Conservation (phyloP, 2,329 filamentous ascomycete genomes). For the Endocalyx cinctus region DNA sequence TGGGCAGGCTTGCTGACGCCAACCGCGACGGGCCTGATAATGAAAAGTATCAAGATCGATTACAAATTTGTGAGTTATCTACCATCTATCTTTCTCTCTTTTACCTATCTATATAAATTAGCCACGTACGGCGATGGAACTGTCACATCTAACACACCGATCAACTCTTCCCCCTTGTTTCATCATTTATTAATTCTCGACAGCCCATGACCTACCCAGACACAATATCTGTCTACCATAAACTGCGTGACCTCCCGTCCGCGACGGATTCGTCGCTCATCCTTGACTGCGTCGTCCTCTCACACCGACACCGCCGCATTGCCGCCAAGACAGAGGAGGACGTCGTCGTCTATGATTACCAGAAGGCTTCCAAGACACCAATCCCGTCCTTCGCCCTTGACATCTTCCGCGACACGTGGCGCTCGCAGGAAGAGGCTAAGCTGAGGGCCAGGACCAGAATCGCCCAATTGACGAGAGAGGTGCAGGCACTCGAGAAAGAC, state of each 20-base stretch:
- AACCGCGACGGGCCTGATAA: conserved; percentile 64
- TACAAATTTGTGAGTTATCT: conserved; percentile 72
- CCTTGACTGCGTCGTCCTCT: conserved; percentile 63
- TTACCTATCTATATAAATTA: conserved; percentile 2
- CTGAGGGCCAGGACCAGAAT: conserved; percentile 48
- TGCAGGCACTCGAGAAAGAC: conserved; percentile 60
- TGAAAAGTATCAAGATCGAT: conserved; percentile 74
- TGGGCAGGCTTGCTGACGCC: conserved; percentile 70
- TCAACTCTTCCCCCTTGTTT: not conserved
- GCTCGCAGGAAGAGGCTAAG: conserved; percentile 57
- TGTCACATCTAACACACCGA: not conserved
- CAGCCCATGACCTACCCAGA: conserved; percentile 83
- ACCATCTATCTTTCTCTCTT: conserved; percentile 1
- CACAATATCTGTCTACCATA: conserved; percentile 78
- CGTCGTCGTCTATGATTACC: conserved; percentile 74
- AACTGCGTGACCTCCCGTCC: conserved; percentile 53
- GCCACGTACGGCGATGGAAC: not conserved
- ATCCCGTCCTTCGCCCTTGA: conserved; percentile 58
- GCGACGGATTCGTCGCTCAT: conserved; percentile 45
- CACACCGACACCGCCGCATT: conserved; percentile 66
- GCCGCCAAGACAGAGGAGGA: conserved; percentile 75
- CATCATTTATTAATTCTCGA: conserved; percentile 1
- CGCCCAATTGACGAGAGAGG: conserved; percentile 48
- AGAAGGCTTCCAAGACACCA: conserved; percentile 47
- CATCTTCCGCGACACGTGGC: conserved; percentile 55